phyloP scores from a whole-genome alignment of 768 basidiomycete genomes.

The Tylopilus plumbeoviolaceoides region DNA sequence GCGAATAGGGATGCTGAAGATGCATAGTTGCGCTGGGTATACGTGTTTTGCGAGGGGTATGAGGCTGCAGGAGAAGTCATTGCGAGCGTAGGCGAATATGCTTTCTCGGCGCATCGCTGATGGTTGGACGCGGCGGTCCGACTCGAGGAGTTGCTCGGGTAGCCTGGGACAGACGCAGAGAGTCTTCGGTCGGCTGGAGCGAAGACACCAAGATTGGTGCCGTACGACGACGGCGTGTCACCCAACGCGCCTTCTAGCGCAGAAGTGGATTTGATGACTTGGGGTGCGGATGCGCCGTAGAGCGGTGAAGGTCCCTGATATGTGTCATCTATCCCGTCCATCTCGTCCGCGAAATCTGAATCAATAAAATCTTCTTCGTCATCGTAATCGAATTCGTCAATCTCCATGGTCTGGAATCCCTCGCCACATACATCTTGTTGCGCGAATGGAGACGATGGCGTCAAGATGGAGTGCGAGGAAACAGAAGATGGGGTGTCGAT shows the following conservation, averaged over 20 bases:
- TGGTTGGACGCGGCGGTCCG: constrained; percentile 8
- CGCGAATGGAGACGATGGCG: constrained; percentile 29
- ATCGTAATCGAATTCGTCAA: constrained; percentile 32
- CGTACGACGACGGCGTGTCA: constrained; percentile 17
- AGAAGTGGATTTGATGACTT: constrained; percentile 30
- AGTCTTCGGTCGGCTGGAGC: constrained; percentile 26
- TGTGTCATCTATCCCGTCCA: constrained; percentile 27
- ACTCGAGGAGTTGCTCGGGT: constrained; percentile 22
- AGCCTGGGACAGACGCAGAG: constrained; percentile 32
- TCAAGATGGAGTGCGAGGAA: constrained; percentile 31
- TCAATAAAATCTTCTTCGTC: constrained; percentile 31
- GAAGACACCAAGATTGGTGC: constrained; percentile 1
- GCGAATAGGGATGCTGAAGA: constrained; percentile 19
- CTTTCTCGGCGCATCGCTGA: constrained; percentile 18
- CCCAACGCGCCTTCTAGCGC: constrained; percentile 31
- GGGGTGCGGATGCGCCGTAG: constrained; percentile 20
- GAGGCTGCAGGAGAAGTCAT: constrained; percentile 5
- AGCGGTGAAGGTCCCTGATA: constrained; percentile 10
- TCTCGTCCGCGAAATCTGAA: constrained; percentile 32
- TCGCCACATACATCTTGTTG: constrained; percentile 4
- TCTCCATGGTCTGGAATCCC: constrained; percentile 20
- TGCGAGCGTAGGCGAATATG: constrained; percentile 7
- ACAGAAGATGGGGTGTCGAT: constrained; percentile 30
- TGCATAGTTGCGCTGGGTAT: constrained; percentile 23
- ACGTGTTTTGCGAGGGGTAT: constrained; percentile 18